Evolutionary conservation across 2,329 filamentous ascomycete species (phyloP), one percentile per base, ranked within the genome.

Genomic region (Monosporascus cannonballus): DNA sequence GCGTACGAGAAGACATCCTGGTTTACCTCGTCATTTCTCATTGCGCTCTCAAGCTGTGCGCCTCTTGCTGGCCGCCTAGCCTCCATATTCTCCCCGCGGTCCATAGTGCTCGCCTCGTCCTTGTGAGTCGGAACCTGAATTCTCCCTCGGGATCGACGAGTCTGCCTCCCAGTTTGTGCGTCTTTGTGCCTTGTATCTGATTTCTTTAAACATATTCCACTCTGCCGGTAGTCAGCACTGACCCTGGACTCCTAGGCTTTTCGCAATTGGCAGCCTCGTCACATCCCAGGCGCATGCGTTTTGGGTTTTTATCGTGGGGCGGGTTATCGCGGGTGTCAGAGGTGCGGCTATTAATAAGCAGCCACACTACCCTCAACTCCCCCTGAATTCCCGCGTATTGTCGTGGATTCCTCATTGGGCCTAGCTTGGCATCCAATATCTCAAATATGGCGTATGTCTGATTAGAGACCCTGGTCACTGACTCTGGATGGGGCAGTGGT

Each of bases 21-120:
- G 89, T 90, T 94, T 66, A 90, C 87, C 7, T 89, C 87, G 34
- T 77, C 86, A 2, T 95, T 90, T 65, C 76, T 94, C 47, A 77
- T 81, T 56, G 67, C 73, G 60, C 76, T 77, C 79, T 89, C 79
- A 27, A 78, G 76, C 14, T 69, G 88, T 14, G 81, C 85, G 0
- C 89, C 90, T 0, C 69, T 95, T 2, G 78, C 82, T 39, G 89
- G 89, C 6, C 83, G 89, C 18, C 73, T 95, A 1, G 83, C 85
- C 46, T 83, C 85, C 61, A 83, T 94, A 24, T 93, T 95, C 68
- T 82, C 85, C 0, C 81, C 88, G 0, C 76, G 85, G 24, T 64
- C 74, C 22, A 86, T 88, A 62, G 77, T 91, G 51, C 74, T 89
- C 25, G 76, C 74, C 9, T 79, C 86, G 1, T 79, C 85, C 3